Percentiles rank a stretch among this genome's conserved stretches.
These are phyloP conservation scores for Neospora caninum DNA, from an alignment of 169 alveolate genomes.

Conservation along the genomic window DNA sequence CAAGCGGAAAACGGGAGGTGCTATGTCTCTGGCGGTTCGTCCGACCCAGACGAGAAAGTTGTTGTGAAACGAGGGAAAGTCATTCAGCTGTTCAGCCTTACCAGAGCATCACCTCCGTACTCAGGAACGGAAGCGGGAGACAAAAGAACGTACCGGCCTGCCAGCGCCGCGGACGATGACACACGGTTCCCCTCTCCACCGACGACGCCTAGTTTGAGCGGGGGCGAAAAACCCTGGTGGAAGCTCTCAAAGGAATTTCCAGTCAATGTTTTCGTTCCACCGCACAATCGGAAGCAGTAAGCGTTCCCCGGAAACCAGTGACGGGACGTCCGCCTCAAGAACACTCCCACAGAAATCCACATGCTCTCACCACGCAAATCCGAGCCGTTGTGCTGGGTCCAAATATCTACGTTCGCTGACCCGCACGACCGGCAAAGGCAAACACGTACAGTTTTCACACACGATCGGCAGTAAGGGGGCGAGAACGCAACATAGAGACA, in stretches of 20 bases:
- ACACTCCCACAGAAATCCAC: too few species aligned
- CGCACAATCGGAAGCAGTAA: neutral
- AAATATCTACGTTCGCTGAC: too few species aligned
- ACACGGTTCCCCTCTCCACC: neutral
- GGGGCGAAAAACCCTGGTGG: neutral
- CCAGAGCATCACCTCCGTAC: neutral
- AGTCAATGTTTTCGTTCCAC: neutral
- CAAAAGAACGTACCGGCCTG: neutral
- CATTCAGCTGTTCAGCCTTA: neutral
- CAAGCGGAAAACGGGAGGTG: neutral
- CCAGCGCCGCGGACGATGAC: neutral
- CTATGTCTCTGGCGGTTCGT: neutral
- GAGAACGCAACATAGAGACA: too few species aligned
- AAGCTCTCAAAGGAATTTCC: neutral
- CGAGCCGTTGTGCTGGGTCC: too few species aligned
- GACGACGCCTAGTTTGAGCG: neutral
- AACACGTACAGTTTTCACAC: too few species aligned
- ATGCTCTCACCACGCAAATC: too few species aligned
- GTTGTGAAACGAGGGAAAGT: neutral
- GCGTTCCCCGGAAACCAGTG: neutral
- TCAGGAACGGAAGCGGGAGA: neutral
- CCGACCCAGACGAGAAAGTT: neutral
- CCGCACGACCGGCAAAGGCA: too few species aligned
- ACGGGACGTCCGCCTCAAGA: too few species aligned
- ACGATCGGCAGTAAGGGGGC: too few species aligned